phyloP scores from a whole-genome alignment of 371 early-diverging fungal species.

The Syncephalastrum monosporum region DNA sequence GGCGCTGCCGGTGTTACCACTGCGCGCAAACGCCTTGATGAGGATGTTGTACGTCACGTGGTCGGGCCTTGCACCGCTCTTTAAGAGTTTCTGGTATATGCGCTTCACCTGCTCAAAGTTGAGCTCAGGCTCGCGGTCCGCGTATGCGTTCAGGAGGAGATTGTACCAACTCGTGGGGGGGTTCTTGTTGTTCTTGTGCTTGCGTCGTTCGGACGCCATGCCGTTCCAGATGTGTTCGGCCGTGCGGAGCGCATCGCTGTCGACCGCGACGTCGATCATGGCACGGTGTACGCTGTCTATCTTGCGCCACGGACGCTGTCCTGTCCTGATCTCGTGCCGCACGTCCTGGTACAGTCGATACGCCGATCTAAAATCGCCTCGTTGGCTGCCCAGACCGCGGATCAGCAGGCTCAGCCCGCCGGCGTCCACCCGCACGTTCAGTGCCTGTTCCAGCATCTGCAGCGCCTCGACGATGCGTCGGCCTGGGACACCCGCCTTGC shows the following conservation, averaged over 20 bases:
- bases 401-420: slow-evolving; percentile 26
- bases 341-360: slow-evolving; percentile 22
- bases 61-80: slow-evolving; percentile 66
- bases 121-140: slow-evolving; percentile 35
- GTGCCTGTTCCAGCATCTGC: slow-evolving; percentile 24
- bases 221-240: slow-evolving; percentile 33
- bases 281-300: slow-evolving; percentile 21
- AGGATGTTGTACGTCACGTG: slow-evolving; percentile 77
- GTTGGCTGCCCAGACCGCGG: slow-evolving; percentile 23
- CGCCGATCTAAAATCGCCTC: slow-evolving; percentile 25
- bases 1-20: slow-evolving; percentile 51
- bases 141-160: slow-evolving; percentile 76
- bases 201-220: slow-evolving; percentile 22
- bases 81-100: slow-evolving; percentile 24
- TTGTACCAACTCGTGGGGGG: slow-evolving; percentile 56
- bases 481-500: slow-evolving; percentile 8
- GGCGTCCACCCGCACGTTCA: slow-evolving; percentile 20
- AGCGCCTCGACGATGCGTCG: slow-evolving; percentile 8
- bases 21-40: slow-evolving; percentile 70
- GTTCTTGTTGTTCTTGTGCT: slow-evolving; percentile 2
- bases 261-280: slow-evolving; percentile 33
- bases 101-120: slow-evolving; percentile 24
- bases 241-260: slow-evolving; percentile 23
- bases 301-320: background rate
- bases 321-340: slow-evolving; percentile 20